A percentile compares a stretch with the other conserved stretches of the same genome.
These are phyloP conservation scores for Teunomyces pallodes DNA, from an alignment of 805 yeast genomes.

Conservation along the genomic window DNA sequence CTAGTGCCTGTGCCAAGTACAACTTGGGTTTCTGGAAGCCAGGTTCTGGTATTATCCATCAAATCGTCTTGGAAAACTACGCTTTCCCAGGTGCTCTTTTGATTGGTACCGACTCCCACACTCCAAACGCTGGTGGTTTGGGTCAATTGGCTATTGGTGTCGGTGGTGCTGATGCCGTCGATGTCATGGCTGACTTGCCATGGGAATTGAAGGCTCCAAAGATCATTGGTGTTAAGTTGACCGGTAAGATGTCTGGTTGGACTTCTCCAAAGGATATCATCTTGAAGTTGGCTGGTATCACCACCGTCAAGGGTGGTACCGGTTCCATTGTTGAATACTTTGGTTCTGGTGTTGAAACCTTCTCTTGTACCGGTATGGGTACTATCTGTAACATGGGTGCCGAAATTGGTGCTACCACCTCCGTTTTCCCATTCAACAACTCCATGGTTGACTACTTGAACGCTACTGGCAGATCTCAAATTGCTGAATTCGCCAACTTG, in stretches of 20 bases:
- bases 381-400: slow-evolving; percentile 99
- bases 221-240: slow-evolving; percentile 87
- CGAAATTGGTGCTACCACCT: slow-evolving; percentile 98
- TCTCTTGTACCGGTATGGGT: slow-evolving; percentile 98
- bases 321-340: slow-evolving; percentile 95
- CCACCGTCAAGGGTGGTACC: slow-evolving; percentile 98
- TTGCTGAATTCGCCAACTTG: slow-evolving; percentile 75
- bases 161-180: slow-evolving; percentile 99
- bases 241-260: slow-evolving; percentile 91
- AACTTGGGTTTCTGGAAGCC: slow-evolving; percentile 99
- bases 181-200: slow-evolving; percentile 93
- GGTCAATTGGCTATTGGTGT: slow-evolving; percentile 98
- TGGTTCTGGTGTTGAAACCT: slow-evolving; percentile 86
- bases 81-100: slow-evolving; percentile 97
- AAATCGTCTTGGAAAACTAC: slow-evolving; percentile 92
- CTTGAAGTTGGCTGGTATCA: slow-evolving; percentile 83
- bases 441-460: slow-evolving; percentile 75
- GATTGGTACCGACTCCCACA: slow-evolving; percentile 96
- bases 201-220: slow-evolving; percentile 99
- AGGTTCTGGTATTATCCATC: slow-evolving; percentile 97
- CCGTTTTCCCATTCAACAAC: slow-evolving; percentile 88
- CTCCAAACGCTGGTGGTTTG: slow-evolving; percentile 98
- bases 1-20: slow-evolving; percentile 88
- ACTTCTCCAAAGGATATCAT: slow-evolving; percentile 96
- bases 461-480: slow-evolving; percentile 80